Conservation (phyloP, 2,329 filamentous ascomycete genomes). For the Neopestalotiopsis sp. region DNA sequence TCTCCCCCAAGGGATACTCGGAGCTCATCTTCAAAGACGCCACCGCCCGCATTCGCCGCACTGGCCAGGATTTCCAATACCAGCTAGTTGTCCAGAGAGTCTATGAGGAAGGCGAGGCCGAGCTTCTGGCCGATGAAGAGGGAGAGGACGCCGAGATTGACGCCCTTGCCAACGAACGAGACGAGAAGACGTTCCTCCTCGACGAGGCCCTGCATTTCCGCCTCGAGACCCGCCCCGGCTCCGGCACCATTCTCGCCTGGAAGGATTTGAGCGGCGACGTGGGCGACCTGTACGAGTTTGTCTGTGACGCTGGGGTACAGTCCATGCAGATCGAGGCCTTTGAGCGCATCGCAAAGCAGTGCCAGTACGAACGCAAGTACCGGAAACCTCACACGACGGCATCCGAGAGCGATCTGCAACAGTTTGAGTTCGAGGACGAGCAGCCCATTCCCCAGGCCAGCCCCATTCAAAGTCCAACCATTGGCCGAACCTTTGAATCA, state of each 20-base stretch:
- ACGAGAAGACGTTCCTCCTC: constrained; percentile 97
- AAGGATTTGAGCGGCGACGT: constrained; percentile 91
- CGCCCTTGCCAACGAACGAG: constrained; percentile 77
- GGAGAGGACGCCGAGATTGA: constrained; percentile 80
- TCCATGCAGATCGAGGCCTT: constrained; percentile 79
- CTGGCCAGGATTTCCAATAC: constrained; percentile 94
- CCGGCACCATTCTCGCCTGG: constrained; percentile 91
- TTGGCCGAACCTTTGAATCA: constrained; percentile 60
- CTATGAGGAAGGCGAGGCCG: constrained; percentile 96
- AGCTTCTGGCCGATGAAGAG: constrained; percentile 87
- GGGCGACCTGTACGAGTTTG: constrained; percentile 96
- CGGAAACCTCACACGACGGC: constrained; percentile 79
- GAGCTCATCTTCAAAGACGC: constrained; percentile 99
- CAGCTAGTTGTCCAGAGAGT: constrained; percentile 95
- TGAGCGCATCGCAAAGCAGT: constrained; percentile 82
- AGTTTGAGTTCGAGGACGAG: constrained; percentile 79
- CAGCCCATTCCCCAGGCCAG: constrained; percentile 69
- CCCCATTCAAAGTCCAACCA: constrained; percentile 62
- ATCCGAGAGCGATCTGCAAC: constrained; percentile 77
- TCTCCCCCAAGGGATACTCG: constrained; percentile 95
- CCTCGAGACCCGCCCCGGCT: constrained; percentile 78
- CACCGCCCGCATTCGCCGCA: constrained; percentile 87
- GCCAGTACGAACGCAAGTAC: constrained; percentile 97
- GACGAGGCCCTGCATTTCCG: constrained; percentile 90
- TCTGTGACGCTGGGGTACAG: constrained; percentile 79